These are phyloP conservation scores for Isoetes engelmannii DNA, from an alignment of 83 land plant genomes.

Conservation along the genomic window DNA sequence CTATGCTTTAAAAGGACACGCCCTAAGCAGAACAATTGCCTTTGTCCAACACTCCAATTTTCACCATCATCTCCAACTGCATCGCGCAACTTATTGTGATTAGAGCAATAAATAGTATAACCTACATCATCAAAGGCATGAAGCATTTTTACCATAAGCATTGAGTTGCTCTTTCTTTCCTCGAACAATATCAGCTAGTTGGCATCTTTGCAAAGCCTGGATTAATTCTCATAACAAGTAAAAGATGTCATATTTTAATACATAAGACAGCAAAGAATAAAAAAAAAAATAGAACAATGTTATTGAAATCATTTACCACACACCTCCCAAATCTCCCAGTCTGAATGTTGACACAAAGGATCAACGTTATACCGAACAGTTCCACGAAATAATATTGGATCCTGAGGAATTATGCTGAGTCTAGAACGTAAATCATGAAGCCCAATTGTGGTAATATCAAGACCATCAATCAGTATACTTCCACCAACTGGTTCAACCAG, in stretches of 20 bases:
- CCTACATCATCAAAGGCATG: background rate
- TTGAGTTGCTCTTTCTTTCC: conserved; percentile 16
- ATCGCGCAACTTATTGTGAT: background rate
- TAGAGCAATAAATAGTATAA: background rate
- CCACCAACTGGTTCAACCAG: conserved; percentile 75
- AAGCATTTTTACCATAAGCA: background rate
- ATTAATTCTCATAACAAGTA: too few relatives aligned
- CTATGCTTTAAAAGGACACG: conserved; percentile 11
- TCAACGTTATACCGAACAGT: conserved; percentile 66
- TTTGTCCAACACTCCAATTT: conserved; percentile 18
- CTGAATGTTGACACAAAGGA: conserved; percentile 50
- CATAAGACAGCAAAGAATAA: too few relatives aligned
- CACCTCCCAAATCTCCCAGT: conserved; percentile 78
- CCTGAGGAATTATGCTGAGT: conserved; percentile 77
- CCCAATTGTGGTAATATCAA: conserved; percentile 59
- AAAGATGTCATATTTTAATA: too few relatives aligned
- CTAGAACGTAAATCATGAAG: conserved; percentile 63
- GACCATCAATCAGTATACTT: conserved; percentile 49
- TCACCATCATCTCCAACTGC: conserved; percentile 14
- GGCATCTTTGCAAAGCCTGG: background rate
- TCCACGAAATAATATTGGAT: conserved; percentile 67
- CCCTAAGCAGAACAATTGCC: conserved; percentile 12
- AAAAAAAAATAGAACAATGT: too few relatives aligned
- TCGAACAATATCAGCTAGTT: conserved; percentile 15
- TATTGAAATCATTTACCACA: too few relatives aligned